Evolutionary conservation across 2,329 filamentous ascomycete genomes (phyloP).

Genomic region (Neofusicoccum ribis): DNA sequence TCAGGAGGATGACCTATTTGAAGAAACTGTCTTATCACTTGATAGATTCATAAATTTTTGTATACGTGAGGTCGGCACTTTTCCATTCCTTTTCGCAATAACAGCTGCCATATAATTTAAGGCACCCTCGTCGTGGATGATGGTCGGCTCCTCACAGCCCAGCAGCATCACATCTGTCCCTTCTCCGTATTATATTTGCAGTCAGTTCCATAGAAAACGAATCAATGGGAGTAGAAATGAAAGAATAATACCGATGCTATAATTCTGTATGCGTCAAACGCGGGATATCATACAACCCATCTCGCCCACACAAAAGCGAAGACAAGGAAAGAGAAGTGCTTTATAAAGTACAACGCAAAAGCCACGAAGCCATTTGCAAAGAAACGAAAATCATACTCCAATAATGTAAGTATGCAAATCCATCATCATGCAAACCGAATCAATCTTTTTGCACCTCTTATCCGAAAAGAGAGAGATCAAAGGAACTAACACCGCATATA

Average conservation of each 20-base stretch:
- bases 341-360: background rate
- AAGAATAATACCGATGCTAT: background rate
- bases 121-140: too few relatives aligned
- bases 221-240: background rate
- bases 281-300: constrained; percentile 9
- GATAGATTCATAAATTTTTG: too few relatives aligned
- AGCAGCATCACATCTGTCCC: too few relatives aligned
- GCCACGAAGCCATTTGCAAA: background rate
- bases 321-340: background rate
- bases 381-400: background rate
- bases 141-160: too few relatives aligned
- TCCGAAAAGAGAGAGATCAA: background rate
- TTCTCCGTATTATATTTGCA: too few relatives aligned
- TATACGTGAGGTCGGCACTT: too few relatives aligned
- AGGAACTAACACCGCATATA: background rate
- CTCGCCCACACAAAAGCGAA: background rate
- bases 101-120: too few relatives aligned
- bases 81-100: too few relatives aligned
- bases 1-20: too few relatives aligned
- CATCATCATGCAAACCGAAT: background rate
- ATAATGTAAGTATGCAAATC: background rate
- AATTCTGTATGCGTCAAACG: background rate
- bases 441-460: too few relatives aligned
- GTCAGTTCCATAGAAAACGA: too few relatives aligned
- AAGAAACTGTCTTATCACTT: too few relatives aligned